phyloP scores from a whole-genome alignment of 345 rosid species.

The Psidium guajava region DNA sequence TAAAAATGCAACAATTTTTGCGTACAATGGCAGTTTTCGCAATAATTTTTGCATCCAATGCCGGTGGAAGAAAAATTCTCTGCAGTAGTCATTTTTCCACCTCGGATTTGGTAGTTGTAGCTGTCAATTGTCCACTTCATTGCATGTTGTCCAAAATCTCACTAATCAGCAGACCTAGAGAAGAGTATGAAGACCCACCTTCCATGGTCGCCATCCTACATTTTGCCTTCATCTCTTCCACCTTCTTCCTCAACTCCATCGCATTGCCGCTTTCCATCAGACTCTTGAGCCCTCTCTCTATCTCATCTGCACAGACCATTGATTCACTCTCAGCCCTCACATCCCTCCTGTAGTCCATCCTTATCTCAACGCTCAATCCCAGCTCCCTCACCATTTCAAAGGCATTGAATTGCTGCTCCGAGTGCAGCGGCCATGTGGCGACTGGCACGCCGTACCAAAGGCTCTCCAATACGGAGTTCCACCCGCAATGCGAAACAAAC shows the following conservation, averaged over 20 bases:
- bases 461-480: constrained; percentile 49
- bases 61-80: background rate
- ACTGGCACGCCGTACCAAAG: constrained; percentile 46
- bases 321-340: background rate
- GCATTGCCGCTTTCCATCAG: constrained; percentile 21
- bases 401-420: constrained; percentile 47
- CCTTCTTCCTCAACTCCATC: constrained; percentile 13
- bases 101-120: background rate
- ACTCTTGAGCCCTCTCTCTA: constrained; percentile 21
- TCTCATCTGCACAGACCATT: constrained; percentile 8
- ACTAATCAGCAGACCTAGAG: background rate
- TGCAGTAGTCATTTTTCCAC: background rate
- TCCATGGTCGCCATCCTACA: background rate
- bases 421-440: constrained; percentile 42
- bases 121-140: background rate
- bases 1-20: background rate
- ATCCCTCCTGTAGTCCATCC: background rate
- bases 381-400: constrained; percentile 33
- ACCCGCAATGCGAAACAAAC: constrained; percentile 54
- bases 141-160: background rate
- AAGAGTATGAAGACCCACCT: background rate
- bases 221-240: constrained; percentile 11
- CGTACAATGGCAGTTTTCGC: background rate
- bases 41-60: background rate
- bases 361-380: constrained; percentile 18